These are phyloP conservation scores for Ceratocystis papillata DNA, from an alignment of 2,329 filamentous ascomycete species.

Conservation along the genomic window DNA sequence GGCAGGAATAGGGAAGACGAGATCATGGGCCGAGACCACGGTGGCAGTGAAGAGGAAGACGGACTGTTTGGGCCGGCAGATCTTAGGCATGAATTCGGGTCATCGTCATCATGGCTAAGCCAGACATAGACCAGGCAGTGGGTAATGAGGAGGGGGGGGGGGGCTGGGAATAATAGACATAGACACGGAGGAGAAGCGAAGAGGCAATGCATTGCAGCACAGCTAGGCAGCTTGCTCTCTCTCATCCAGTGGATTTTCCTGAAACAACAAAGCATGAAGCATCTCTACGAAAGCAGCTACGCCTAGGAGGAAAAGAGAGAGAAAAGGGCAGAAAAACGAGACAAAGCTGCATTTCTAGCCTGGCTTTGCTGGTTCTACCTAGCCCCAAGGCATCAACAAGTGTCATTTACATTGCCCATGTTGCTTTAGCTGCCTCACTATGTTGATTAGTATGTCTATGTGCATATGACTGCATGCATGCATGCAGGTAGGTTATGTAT, in stretches of 20 bases:
- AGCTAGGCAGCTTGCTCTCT: not conserved
- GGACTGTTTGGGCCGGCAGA: not conserved
- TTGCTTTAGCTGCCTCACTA: not conserved
- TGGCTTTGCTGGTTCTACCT: no score
- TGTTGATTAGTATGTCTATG: not conserved
- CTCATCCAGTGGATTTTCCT: slow-evolving; percentile 3
- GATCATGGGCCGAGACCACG: not conserved
- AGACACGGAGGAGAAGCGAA: not conserved
- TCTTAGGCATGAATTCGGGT: not conserved
- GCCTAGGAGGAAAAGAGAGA: not conserved
- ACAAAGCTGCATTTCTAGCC: not conserved
- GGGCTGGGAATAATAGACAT: not conserved
- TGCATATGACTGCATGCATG: not conserved
- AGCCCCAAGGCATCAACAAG: no score
- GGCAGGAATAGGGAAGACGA: not conserved
- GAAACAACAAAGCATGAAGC: slow-evolving; percentile 7
- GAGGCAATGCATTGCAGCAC: not conserved
- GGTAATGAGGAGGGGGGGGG: not conserved
- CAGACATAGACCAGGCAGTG: not conserved
- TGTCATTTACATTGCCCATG: not conserved
- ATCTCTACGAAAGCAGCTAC: not conserved
- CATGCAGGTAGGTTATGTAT: not conserved
- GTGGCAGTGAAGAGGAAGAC: not conserved
- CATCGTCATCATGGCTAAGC: not conserved
- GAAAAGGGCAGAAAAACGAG: not conserved